These are phyloP conservation scores for Raffaelea albimanens DNA, from an alignment of 2,329 filamentous ascomycete genomes.

Conservation along the genomic window DNA sequence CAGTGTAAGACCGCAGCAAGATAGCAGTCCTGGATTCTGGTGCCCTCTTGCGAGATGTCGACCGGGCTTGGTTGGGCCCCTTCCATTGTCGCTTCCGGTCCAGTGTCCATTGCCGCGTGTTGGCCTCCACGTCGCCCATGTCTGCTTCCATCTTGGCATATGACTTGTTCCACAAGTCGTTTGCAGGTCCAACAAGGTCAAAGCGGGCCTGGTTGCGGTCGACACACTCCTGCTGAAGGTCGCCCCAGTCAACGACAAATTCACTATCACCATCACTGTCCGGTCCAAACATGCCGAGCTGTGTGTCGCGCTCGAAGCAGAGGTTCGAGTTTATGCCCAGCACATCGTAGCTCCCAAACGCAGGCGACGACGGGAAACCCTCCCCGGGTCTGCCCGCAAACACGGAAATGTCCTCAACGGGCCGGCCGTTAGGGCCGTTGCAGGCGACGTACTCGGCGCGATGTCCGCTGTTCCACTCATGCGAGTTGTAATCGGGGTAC, in stretches of 20 bases:
- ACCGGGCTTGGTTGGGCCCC: background rate
- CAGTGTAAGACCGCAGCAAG: slow-evolving; percentile 66
- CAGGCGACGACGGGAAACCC: slow-evolving; percentile 44
- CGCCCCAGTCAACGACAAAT: slow-evolving; percentile 62
- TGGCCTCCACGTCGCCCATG: background rate
- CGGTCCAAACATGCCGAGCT: slow-evolving; percentile 59
- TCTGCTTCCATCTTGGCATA: background rate
- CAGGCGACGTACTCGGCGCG: slow-evolving; percentile 55
- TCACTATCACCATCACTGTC: slow-evolving; percentile 57
- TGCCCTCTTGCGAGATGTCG: background rate
- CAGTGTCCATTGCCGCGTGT: background rate
- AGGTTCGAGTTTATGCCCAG: slow-evolving; percentile 53
- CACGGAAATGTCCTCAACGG: slow-evolving; percentile 51
- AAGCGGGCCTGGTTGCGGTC: slow-evolving; percentile 58
- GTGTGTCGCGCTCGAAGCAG: slow-evolving; percentile 60
- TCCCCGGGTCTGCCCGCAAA: slow-evolving; percentile 52
- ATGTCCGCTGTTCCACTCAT: slow-evolving; percentile 42
- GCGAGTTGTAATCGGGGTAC: slow-evolving; percentile 61
- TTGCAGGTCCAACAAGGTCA: slow-evolving; percentile 30
- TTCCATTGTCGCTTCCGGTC: background rate
- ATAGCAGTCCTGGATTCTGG: slow-evolving; percentile 56
- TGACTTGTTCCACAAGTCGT: background rate
- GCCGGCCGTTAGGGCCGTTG: slow-evolving; percentile 51
- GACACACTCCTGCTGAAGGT: slow-evolving; percentile 57
- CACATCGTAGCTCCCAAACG: slow-evolving; percentile 53